Base-by-base conservation (phyloP, 768 basidiomycete species). In the Hygrophoropsis aurantiaca region DNA sequence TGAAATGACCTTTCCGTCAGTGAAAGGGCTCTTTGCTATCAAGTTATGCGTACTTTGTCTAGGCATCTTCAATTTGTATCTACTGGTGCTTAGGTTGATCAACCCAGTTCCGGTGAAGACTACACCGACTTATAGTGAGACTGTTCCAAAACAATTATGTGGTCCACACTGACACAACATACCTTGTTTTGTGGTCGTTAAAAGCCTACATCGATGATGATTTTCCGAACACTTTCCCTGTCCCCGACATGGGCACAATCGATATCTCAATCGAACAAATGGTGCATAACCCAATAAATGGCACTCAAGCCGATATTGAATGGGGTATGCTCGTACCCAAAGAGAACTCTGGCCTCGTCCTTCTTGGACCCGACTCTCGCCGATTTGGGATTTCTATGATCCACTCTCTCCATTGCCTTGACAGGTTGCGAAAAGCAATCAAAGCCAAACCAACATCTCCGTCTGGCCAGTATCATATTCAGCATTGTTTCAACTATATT, bases 401-500 rank as follows among this genome's bases (percentile, higher is more conserved):
- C 52, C 71, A 72, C 41, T 56, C 70, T 47, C 49, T 71, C 5
- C 67, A 72, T 39, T 73, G 71, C 50, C 53, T 73, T 15, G 61
- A 62, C 34, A 53, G 52, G 15, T 52, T 70, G 34, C 57, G 62
- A 39, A 18, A 35, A 18, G 64, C 63, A 32, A 53, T 64, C 11
- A 55, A 53, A 6, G 44, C 52, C 20, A 55, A 61, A 18, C 49
- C 43, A 6, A 13, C 13, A 6, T 30, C 27, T 30, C 27, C 6
- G 6, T 30, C 6, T 30, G 27, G 13, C 6, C 6, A 13, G 27
- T 7, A 6, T 13, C 66, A 67, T 19, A 52, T 64, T 13, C 58
- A 66, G 2, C 79, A 79, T 52, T 80, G 78, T 54, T 58, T 74
- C 44, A 75, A 76, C 43, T 79, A 78, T 55, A 57, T 80, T 39